These are phyloP conservation scores for Penicillium sp. DNA, from an alignment of 2,329 filamentous ascomycete genomes.

Conservation along the genomic window DNA sequence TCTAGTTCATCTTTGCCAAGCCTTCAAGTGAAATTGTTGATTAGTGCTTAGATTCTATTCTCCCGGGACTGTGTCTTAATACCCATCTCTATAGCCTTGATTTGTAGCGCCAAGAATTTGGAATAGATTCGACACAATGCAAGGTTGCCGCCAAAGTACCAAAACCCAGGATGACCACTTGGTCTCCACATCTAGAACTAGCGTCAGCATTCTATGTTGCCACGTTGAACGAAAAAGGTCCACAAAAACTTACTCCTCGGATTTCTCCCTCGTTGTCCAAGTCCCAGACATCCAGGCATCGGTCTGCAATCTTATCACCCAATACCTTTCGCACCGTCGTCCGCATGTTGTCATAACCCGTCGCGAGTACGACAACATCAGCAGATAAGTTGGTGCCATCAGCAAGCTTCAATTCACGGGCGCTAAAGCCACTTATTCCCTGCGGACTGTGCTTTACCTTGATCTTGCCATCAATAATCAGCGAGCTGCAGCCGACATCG, in stretches of 20 bases:
- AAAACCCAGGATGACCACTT: conserved; percentile 66
- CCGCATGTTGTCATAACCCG: conserved; percentile 70
- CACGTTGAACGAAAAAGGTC: neutral
- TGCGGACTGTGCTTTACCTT: conserved; percentile 61
- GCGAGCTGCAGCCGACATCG: conserved; percentile 58
- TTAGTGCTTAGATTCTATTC: conserved; percentile 11
- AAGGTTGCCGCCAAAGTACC: conserved; percentile 68
- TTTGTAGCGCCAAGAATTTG: conserved; percentile 55
- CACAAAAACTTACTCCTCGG: neutral
- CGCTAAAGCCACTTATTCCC: conserved; percentile 57
- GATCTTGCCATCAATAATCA: conserved; percentile 63
- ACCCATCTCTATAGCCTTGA: conserved; percentile 51
- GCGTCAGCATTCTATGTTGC: neutral
- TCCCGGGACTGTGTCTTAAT: conserved; percentile 27
- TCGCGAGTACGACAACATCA: conserved; percentile 67
- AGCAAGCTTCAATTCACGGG: conserved; percentile 51
- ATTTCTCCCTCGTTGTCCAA: conserved; percentile 55
- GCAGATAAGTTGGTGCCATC: conserved; percentile 62
- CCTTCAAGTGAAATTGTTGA: neutral
- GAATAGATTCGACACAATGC: conserved; percentile 66
- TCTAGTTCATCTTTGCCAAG: neutral
- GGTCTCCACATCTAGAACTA: conserved; percentile 53
- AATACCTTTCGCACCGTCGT: conserved; percentile 64
- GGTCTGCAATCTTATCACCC: conserved; percentile 63
- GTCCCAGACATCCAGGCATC: conserved; percentile 63